Conservation (phyloP, 352 stramenopile species). For the Phytophthora nicotianae region DNA sequence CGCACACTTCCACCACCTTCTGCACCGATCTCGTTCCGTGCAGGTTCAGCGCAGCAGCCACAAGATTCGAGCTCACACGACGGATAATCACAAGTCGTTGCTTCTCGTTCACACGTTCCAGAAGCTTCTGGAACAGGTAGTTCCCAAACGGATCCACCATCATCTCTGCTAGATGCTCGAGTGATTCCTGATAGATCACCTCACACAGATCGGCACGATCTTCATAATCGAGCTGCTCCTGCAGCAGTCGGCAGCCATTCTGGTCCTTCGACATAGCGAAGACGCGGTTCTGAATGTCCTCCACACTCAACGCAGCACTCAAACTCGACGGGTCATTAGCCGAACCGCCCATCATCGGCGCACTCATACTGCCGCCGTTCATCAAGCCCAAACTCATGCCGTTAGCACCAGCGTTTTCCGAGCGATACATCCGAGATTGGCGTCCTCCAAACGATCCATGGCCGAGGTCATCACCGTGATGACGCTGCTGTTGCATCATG, state of each 20-base stretch:
- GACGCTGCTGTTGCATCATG: conserved; percentile 44
- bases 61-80: conserved; percentile 93
- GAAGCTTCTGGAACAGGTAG: conserved; percentile 99
- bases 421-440: conserved; percentile 38
- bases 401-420: conserved; percentile 22
- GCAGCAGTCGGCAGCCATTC: conserved; percentile 96
- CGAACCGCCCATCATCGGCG: conserved; percentile 33
- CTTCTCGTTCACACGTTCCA: conserved; percentile 93
- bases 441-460: conserved; percentile 32
- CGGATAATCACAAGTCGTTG: conserved; percentile 93
- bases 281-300: conserved; percentile 80
- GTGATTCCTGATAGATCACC: conserved; percentile 97
- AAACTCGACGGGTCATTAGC: conserved; percentile 33
- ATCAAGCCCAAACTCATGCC: conserved; percentile 32
- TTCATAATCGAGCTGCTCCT: conserved; percentile 96
- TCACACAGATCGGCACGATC: conserved; percentile 91
- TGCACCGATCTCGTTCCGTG: conserved; percentile 98
- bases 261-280: conserved; percentile 95
- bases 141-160: conserved; percentile 99
- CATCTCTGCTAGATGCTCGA: conserved; percentile 95
- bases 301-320: conserved; percentile 58
- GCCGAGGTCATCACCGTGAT: conserved; percentile 34
- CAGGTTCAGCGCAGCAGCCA: conserved; percentile 96
- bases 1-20: conserved; percentile 98
- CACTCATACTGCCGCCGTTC: conserved; percentile 31